These are phyloP conservation scores for Dothistroma pini DNA, from an alignment of 2,329 filamentous ascomycete species.

Conservation along the genomic window DNA sequence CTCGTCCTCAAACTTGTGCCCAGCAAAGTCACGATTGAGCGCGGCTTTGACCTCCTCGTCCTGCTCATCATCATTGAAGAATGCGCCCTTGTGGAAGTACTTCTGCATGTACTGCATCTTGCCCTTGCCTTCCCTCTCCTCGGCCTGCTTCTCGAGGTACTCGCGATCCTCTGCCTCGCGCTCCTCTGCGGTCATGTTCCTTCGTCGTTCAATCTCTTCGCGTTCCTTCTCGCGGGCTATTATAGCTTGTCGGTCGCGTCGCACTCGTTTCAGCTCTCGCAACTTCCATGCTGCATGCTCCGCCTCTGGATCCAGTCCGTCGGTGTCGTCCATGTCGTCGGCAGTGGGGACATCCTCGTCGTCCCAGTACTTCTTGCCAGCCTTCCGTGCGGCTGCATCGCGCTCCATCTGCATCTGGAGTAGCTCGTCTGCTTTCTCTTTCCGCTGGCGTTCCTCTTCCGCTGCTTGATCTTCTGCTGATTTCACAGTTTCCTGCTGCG, in stretches of 20 bases:
- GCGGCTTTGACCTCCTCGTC: constrained; percentile 69
- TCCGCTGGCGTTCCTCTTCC: constrained; percentile 56
- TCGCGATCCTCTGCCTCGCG: constrained; percentile 78
- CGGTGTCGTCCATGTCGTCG: constrained; percentile 81
- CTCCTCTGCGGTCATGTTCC: constrained; percentile 83
- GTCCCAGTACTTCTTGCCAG: constrained; percentile 84
- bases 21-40: constrained; percentile 80
- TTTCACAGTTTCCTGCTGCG: constrained; percentile 37
- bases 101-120: constrained; percentile 90
- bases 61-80: constrained; percentile 72
- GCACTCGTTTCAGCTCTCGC: constrained; percentile 82
- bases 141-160: constrained; percentile 71
- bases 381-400: constrained; percentile 69
- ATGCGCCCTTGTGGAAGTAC: constrained; percentile 95
- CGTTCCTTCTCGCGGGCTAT: constrained; percentile 81
- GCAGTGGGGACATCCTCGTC: constrained; percentile 62
- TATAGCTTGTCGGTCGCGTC: constrained; percentile 70
- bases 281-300: constrained; percentile 93
- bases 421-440: constrained; percentile 70
- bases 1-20: constrained; percentile 76
- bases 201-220: constrained; percentile 82
- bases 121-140: constrained; percentile 68
- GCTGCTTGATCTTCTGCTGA: constrained; percentile 42
- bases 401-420: constrained; percentile 87
- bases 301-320: constrained; percentile 79